These are phyloP conservation scores for Echinochloa phyllopogon DNA, from an alignment of 176 grass and related monocot species.

Conservation along the genomic window DNA sequence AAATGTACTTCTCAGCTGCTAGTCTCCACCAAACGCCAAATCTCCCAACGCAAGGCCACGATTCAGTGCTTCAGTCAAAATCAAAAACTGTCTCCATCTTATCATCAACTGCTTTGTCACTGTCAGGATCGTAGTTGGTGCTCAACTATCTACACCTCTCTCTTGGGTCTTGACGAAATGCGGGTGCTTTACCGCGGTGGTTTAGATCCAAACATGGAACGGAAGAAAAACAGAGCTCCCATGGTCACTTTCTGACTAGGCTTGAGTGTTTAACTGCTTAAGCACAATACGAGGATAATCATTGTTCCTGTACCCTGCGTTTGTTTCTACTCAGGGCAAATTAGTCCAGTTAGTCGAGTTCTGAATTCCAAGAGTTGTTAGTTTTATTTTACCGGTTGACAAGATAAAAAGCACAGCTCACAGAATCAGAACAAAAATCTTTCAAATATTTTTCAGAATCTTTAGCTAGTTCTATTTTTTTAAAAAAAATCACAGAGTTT, in stretches of 20 bases:
- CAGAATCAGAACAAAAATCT: not conserved
- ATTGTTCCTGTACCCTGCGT: not conserved
- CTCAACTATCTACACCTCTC: slow-evolving; percentile 17
- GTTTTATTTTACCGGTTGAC: not conserved
- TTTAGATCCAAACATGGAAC: slow-evolving; percentile 32
- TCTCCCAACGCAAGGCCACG: not conserved
- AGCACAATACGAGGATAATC: not conserved
- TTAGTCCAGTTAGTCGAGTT: not conserved
- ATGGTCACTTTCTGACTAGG: slow-evolving; percentile 14
- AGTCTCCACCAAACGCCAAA: slow-evolving; percentile 36
- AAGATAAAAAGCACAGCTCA: not conserved
- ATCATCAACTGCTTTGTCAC: slow-evolving; percentile 42
- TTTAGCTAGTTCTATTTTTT: not conserved
- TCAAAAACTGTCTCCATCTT: slow-evolving; percentile 39
- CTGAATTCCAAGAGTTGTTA: not conserved
- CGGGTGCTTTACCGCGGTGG: slow-evolving; percentile 37
- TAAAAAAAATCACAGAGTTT: not conserved
- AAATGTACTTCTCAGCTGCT: slow-evolving; percentile 38
- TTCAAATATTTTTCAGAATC: not conserved
- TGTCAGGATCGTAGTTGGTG: slow-evolving; percentile 37
- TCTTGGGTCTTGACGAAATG: slow-evolving; percentile 48
- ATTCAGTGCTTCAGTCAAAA: slow-evolving; percentile 43
- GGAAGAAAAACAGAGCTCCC: not conserved
- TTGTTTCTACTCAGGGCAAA: not conserved
- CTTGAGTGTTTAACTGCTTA: not conserved